A percentile compares a stretch with the other conserved stretches of the same genome.
Conservation (phyloP, 2,329 filamentous ascomycete species). For the Aspergillus sp. region DNA sequence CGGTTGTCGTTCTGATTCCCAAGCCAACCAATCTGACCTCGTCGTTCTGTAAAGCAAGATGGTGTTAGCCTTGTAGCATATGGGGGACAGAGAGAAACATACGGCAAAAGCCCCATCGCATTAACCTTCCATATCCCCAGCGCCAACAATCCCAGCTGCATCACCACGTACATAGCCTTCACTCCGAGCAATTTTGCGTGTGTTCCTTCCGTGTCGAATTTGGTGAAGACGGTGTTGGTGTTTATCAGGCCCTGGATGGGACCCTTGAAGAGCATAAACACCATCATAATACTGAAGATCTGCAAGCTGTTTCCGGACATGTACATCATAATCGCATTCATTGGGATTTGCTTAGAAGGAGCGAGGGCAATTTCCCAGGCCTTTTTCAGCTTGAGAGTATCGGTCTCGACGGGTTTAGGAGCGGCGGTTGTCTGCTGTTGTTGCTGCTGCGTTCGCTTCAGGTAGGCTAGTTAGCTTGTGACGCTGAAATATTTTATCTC, state of each 20-base stretch:
- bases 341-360: conserved; percentile 88
- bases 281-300: conserved; percentile 99
- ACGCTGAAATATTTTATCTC: background rate
- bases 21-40: conserved; percentile 93
- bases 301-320: conserved; percentile 98
- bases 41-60: conserved; percentile 62
- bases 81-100: conserved; percentile 36
- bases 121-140: conserved; percentile 96
- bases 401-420: conserved; percentile 69
- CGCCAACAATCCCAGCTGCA: conserved; percentile 77
- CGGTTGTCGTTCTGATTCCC: conserved; percentile 73
- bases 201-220: conserved; percentile 80
- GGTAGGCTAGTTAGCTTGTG: too few relatives aligned
- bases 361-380: conserved; percentile 96
- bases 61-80: conserved; percentile 3
- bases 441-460: conserved; percentile 17
- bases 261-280: conserved; percentile 97
- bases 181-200: conserved; percentile 69
- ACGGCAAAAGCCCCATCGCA: conserved; percentile 90
- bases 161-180: conserved; percentile 81
- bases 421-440: conserved; percentile 21
- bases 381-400: conserved; percentile 95
- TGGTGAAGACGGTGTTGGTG: conserved; percentile 83
- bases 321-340: conserved; percentile 99
- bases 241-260: conserved; percentile 78